phyloP scores from a whole-genome alignment of 148 eudicot genomes.

The Spergularia bocconei region DNA sequence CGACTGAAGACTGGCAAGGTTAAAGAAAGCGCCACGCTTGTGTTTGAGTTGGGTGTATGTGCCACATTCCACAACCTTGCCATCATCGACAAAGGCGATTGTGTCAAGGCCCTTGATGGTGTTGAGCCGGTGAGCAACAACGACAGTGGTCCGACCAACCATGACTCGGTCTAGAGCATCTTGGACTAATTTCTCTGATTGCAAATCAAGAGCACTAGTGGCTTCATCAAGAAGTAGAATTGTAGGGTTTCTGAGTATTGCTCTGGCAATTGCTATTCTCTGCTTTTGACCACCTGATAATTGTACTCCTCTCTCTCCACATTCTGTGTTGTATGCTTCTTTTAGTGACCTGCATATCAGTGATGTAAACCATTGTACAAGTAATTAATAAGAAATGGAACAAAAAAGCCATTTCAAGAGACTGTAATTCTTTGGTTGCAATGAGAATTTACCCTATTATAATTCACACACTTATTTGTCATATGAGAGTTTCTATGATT shows the following conservation, averaged over 20 bases:
- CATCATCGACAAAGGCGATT: conserved; percentile 64
- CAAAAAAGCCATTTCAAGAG: too few relatives aligned
- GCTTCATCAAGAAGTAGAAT: conserved; percentile 79
- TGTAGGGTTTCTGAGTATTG: conserved; percentile 67
- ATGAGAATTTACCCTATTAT: too few relatives aligned
- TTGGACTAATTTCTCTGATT: conserved; percentile 79
- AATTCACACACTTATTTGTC: too few relatives aligned
- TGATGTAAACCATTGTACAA: background rate
- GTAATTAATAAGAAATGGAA: background rate
- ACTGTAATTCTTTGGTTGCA: background rate
- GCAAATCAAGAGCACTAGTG: conserved; percentile 80
- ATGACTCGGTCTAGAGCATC: conserved; percentile 73
- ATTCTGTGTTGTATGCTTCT: conserved; percentile 78
- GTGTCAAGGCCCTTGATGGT: conserved; percentile 69
- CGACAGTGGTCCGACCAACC: conserved; percentile 78
- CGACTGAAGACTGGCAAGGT: conserved; percentile 62
- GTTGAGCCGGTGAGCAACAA: conserved; percentile 84
- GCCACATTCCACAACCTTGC: conserved; percentile 73
- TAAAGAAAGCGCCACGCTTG: conserved; percentile 77
- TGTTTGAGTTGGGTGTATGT: conserved; percentile 54
- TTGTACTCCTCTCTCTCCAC: conserved; percentile 87
- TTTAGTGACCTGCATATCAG: conserved; percentile 48
- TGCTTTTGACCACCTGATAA: conserved; percentile 88
- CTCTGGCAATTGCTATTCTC: conserved; percentile 83
- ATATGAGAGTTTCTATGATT: too few relatives aligned